Evolutionary conservation across 2,329 filamentous ascomycete genomes (phyloP).

Genomic region (Pestalotiopsis sp.): DNA sequence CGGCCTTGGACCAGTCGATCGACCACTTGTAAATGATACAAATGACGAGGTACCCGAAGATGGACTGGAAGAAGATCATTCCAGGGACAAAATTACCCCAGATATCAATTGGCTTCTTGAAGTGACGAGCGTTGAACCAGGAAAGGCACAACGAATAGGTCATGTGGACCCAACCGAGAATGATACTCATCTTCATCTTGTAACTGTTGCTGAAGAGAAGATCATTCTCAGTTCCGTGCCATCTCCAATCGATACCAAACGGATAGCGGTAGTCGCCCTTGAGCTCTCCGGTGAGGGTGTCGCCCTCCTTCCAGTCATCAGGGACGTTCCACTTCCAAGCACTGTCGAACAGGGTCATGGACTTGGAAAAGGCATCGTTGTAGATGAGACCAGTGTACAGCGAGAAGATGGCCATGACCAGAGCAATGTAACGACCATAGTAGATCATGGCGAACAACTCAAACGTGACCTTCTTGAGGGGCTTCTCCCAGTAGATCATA

Average conservation of each 20-base stretch:
- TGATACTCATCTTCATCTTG: constrained; percentile 99
- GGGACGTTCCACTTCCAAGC: constrained; percentile 83
- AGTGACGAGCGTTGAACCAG: constrained; percentile 91
- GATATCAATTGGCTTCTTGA: constrained; percentile 92
- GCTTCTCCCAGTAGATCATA: constrained; percentile 97
- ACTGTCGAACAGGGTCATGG: constrained; percentile 84
- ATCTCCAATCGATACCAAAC: constrained; percentile 93
- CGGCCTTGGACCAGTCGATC: constrained; percentile 76
- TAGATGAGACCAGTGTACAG: constrained; percentile 97
- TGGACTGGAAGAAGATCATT: constrained; percentile 99
- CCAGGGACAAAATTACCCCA: constrained; percentile 97
- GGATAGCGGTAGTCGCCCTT: constrained; percentile 82
- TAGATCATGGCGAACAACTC: constrained; percentile 98
- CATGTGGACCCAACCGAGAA: constrained; percentile 98
- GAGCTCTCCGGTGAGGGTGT: constrained; percentile 67
- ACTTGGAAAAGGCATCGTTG: constrained; percentile 96
- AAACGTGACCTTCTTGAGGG: constrained; percentile 86
- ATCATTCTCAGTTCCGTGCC: constrained; percentile 95
- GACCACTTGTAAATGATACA: constrained; percentile 98
- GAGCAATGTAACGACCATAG: constrained; percentile 96
- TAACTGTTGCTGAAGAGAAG: constrained; percentile 96
- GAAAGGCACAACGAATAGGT: constrained; percentile 95
- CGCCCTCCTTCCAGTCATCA: constrained; percentile 64
- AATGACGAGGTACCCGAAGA: constrained; percentile 94
- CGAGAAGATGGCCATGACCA: constrained; percentile 97